Evolutionary conservation across 2,329 filamentous ascomycete species (phyloP), one percentile per base, ranked within the genome.

Genomic region (Triangularia verruculosa): DNA sequence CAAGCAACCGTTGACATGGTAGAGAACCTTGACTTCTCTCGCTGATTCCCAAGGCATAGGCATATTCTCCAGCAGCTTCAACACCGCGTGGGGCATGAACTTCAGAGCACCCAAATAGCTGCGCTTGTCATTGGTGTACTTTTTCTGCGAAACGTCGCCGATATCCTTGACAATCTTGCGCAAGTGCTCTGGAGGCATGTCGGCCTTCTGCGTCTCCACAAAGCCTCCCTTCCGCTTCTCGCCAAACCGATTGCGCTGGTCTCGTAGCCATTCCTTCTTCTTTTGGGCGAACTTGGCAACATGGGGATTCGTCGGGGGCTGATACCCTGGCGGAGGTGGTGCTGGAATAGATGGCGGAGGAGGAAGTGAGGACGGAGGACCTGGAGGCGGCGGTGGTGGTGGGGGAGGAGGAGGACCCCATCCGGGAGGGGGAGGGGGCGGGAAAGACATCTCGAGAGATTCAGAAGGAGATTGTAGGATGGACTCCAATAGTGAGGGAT

Each of bases 31-130:
- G 66, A 99, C 96, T 74, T 99, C 95, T 67, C 93, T 87, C 25
- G 92, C 88, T 63, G 93, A 95, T 79, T 99, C 95, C 95, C 95
- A 99, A 0, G 95, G 95, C 95, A 99, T 99, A 3, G 95, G 95
- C 95, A 99, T 99, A 73, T 99, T 99, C 80, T 99, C 95, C 62
- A 99, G 78, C 24, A 99, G 84, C 81, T 99, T 99, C 79, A 99
- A 80, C 11, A 99, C 95, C 5, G 95, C 95, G 75, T 99, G 95
- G 1, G 95, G 95, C 95, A 99, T 99, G 80, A 97, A 99, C 79
- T 99, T 99, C 67, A 99, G 80, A 32, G 96, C 95, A 67, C 96
- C 96, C 56, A 99, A 84, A 77, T 99, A 99, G 78, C 93, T 97
- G 70, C 95, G 87, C 84, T 99, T 99, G 81, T 99, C 95, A 74